phyloP scores from a whole-genome alignment of 768 basidiomycete species.

The Hypholoma fasciculare region DNA sequence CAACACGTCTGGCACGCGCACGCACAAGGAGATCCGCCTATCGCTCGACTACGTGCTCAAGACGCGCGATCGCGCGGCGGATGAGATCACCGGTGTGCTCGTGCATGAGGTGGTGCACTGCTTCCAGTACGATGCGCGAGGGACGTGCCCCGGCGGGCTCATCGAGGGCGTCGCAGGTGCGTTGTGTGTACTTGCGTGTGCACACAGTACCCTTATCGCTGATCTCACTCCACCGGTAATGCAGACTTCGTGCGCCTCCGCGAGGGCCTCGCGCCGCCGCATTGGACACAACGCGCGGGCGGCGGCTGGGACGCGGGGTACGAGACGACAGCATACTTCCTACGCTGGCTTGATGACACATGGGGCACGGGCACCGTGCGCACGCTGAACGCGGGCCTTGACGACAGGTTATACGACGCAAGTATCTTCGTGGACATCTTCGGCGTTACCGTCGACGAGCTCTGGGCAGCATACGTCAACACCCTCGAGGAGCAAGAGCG shows the following conservation, averaged over 20 bases:
- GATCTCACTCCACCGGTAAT: too few species aligned
- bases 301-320: slow-evolving; percentile 6
- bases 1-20: slow-evolving; percentile 51
- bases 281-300: slow-evolving; percentile 4
- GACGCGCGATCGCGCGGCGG: slow-evolving; percentile 35
- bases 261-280: slow-evolving; percentile 6
- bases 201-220: too few species aligned
- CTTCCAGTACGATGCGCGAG: slow-evolving; percentile 64
- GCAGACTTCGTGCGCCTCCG: slow-evolving; percentile 12
- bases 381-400: background rate
- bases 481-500: background rate
- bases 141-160: slow-evolving; percentile 63
- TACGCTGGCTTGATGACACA: slow-evolving; percentile 8
- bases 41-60: slow-evolving; percentile 61
- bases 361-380: slow-evolving; percentile 4
- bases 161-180: slow-evolving; percentile 78
- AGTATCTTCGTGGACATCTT: slow-evolving; percentile 5
- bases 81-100: slow-evolving; percentile 71
- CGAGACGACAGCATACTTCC: slow-evolving; percentile 12
- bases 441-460: slow-evolving; percentile 14
- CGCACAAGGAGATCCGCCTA: slow-evolving; percentile 71
- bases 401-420: background rate
- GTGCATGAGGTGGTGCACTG: slow-evolving; percentile 78
- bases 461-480: slow-evolving; percentile 16
- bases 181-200: slow-evolving; percentile 7